Base-by-base conservation (phyloP, 2,329 filamentous ascomycete genomes). In the Venturia nashicola region DNA sequence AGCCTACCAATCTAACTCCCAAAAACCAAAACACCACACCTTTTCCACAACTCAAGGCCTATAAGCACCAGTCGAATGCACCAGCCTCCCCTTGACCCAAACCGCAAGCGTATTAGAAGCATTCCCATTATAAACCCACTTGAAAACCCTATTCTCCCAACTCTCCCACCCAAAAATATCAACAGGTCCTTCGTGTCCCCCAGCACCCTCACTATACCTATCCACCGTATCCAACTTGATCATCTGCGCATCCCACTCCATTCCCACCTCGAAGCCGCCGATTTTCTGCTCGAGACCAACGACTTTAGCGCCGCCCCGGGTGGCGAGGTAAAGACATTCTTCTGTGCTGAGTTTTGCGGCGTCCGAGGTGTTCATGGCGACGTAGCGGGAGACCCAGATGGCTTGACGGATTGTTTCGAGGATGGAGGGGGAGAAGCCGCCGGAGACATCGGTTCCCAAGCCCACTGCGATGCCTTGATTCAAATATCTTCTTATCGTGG, bases 91-190 rank as follows among this genome's bases (percentile, higher is more conserved):
- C 72, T 82, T 86, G 1, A 97, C 91, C 93, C 93, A 99, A 5
- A 99, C 94, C 68, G 82, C 86, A 69, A 82, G 82, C 2, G 91
- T 93, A 74, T 97, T 97, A 68, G 93, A 81, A 76, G 97, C 94
- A 78, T 97, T 92, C 0, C 94, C 94, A 68, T 85, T 89, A 76
- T 89, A 99, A 66, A 97, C 79, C 94, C 94, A 99, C 79, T 99
- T 99, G 62, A 90, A 89, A 12, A 97, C 77, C 71, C 80, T 84
- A 70, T 97, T 90, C 46, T 88, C 84, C 90, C 89, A 95, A n/a
- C 72, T 83, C 81, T 97, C 93, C 83, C 87, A 91, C 0, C 91
- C 92, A 78, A 97, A 99, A 0, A 97, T 74, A 74, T 97, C 91
- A 0, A 97, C 90, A 59, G 86, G 85, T 0, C 87, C 86, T 3